Evolutionary conservation across 768 basidiomycete species (phyloP), one percentile per base, ranked within the genome.

Genomic region (Mycena vulgaris): DNA sequence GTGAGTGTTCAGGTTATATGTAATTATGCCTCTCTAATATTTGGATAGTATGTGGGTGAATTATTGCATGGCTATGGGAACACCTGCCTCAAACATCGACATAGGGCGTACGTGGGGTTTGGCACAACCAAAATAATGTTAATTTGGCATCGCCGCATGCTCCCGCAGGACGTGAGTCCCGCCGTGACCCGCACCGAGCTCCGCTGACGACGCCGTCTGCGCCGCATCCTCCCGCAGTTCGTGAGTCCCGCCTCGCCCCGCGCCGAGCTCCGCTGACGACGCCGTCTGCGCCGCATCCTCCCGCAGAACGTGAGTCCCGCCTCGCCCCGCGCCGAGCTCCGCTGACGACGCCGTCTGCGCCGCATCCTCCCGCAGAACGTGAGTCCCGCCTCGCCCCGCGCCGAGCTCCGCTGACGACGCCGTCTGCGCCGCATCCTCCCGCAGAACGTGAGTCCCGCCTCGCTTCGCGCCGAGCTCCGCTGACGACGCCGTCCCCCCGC

Each of bases 21-120:
- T 40, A 27, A 23, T 57, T 16, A 40, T 5, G 23, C 55, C 25
- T 37, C 35, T 57, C 35, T 8, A 57, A 57, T 57, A 57, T 57
- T 39, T 57, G 19, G 28, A 57, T 35, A 57, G 55, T 57, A 57
- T 57, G 55, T 57, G 55, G 37, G 55, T 39, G 23, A 27, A 39
- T 57, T 40, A 27, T 57, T 57, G 55, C 55, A 57, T 57, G 23
- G 35, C n/a, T 37, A 51, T 57, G 55, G 55, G n/a, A 57, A 57
- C 17, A 25, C 23, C 55, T 40, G 35, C 35, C 35, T 37, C 35
- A 57, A 57, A 57, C 14, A 39, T 27, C 13, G 25, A 40, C 55
- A 39, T 39, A 57, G 55, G 55, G 39, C 23, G 55, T 57, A 57
- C 55, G 55, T 39, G 55, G 35, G 23, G 14, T 39, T 57, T 27